Percentiles rank a stretch among this genome's conserved stretches.
Conservation (phyloP, 2,329 filamentous ascomycete genomes). For the Curvularia sp. region DNA sequence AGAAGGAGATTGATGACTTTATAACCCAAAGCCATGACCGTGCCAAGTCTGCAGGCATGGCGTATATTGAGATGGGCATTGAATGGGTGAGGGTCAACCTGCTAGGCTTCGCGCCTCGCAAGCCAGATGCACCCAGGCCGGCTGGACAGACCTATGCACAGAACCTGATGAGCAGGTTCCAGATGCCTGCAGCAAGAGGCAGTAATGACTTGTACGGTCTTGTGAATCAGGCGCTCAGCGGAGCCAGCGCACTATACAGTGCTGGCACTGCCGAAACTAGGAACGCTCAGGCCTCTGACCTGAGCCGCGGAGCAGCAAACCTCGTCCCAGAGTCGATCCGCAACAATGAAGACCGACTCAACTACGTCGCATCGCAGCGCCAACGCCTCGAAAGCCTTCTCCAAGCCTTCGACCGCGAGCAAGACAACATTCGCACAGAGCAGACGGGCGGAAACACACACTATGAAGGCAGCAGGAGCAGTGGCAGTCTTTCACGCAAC, state of each 20-base stretch:
- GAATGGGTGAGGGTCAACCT: constrained; percentile 74
- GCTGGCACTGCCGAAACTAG: constrained; percentile 37
- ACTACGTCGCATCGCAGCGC: constrained; percentile 79
- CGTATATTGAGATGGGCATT: constrained; percentile 57
- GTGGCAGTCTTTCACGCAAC: constrained; percentile 72
- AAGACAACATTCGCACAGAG: constrained; percentile 62
- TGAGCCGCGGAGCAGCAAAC: constrained; percentile 63
- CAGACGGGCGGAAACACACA: constrained; percentile 54
- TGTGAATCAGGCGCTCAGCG: constrained; percentile 75
- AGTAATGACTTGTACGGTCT: constrained; percentile 77
- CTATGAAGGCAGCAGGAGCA: constrained; percentile 50
- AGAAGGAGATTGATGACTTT: constrained; percentile 86
- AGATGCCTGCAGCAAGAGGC: constrained; percentile 74
- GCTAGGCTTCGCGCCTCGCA: constrained; percentile 73
- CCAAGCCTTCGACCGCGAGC: constrained; percentile 80
- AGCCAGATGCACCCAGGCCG: constrained; percentile 53
- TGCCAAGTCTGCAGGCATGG: constrained; percentile 76
- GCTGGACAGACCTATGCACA: constrained; percentile 73
- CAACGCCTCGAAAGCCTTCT: constrained; percentile 78
- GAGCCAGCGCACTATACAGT: constrained; percentile 61
- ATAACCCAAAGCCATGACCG: constrained; percentile 83
- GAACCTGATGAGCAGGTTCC: constrained; percentile 83
- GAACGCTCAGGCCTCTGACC: constrained; percentile 57
- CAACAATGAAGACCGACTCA: constrained; percentile 70
- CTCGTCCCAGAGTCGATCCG: constrained; percentile 75